phyloP scores from a whole-genome alignment of 805 yeast genomes.

The Teunomyces panamensis region DNA sequence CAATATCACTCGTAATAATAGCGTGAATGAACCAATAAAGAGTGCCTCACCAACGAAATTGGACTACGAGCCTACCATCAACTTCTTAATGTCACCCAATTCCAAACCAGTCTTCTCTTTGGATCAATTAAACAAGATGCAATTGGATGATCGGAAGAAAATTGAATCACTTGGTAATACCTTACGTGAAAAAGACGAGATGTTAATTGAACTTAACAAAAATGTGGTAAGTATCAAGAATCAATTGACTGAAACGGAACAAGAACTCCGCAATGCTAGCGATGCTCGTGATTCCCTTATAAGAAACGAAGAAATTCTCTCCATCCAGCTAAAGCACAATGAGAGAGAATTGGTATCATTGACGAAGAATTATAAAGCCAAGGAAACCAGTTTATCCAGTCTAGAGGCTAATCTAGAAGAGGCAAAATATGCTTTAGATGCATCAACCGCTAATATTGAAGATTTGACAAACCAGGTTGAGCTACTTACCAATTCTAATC shows the following conservation, averaged over 20 bases:
- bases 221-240: constrained; percentile 3
- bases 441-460: background rate
- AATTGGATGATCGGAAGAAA: constrained; percentile 15
- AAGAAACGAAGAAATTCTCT: constrained; percentile 11
- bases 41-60: constrained; percentile 7
- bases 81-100: constrained; percentile 29
- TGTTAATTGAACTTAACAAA: background rate
- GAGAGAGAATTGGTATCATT: constrained; percentile 25
- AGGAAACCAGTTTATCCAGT: constrained; percentile 6
- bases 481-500: constrained; percentile 10
- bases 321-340: constrained; percentile 24
- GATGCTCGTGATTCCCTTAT: constrained; percentile 5
- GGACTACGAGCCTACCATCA: constrained; percentile 29
- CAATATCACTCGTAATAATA: background rate
- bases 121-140: constrained; percentile 24
- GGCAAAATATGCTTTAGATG: background rate
- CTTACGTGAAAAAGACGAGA: constrained; percentile 5
- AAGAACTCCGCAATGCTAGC: constrained; percentile 2
- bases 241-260: constrained; percentile 6
- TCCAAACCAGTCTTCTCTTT: constrained; percentile 31
- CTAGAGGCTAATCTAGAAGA: constrained; percentile 7
- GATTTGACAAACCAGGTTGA: constrained; percentile 5
- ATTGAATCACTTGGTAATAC: constrained; percentile 6
- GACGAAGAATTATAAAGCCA: constrained; percentile 20
- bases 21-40: constrained; percentile 3